These are phyloP conservation scores for Mallotus nudiflorus DNA, from an alignment of 345 rosid species.

Conservation along the genomic window DNA sequence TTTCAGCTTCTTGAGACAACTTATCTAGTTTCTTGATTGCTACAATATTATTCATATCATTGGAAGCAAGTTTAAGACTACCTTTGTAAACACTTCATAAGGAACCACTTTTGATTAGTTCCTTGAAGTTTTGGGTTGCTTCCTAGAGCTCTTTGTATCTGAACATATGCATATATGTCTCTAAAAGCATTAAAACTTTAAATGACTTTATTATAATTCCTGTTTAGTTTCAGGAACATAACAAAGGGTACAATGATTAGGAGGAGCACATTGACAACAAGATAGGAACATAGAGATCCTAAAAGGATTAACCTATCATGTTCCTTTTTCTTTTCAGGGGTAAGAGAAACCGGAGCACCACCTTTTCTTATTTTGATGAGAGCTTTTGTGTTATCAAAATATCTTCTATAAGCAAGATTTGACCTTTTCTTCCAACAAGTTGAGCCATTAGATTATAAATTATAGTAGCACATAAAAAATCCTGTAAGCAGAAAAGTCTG, in stretches of 20 bases:
- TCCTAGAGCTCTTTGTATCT: constrained; percentile 23
- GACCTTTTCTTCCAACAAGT: constrained; percentile 15
- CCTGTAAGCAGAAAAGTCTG: constrained; percentile 32
- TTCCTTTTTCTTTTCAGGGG: neutral
- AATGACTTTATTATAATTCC: neutral
- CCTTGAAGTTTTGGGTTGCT: constrained; percentile 30
- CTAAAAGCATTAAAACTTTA: neutral
- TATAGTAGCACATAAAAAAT: constrained; percentile 38
- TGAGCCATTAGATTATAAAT: neutral
- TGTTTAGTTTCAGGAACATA: too few relatives aligned
- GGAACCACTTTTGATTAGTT: constrained; percentile 38
- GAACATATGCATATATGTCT: constrained; percentile 23
- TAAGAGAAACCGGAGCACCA: neutral
- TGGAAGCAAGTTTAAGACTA: constrained; percentile 12
- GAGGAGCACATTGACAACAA: neutral
- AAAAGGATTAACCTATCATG: neutral
- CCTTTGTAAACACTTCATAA: constrained; percentile 39
- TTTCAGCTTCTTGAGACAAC: constrained; percentile 24
- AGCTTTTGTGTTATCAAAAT: neutral
- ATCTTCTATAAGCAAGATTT: neutral
- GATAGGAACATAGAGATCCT: neutral
- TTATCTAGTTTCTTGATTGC: constrained; percentile 32
- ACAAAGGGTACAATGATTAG: neutral
- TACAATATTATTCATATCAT: constrained; percentile 8
- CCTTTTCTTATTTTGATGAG: constrained; percentile 11